These are phyloP conservation scores for Marasmius sp. DNA, from an alignment of 1,284 basidiomycete genomes.

Conservation along the genomic window DNA sequence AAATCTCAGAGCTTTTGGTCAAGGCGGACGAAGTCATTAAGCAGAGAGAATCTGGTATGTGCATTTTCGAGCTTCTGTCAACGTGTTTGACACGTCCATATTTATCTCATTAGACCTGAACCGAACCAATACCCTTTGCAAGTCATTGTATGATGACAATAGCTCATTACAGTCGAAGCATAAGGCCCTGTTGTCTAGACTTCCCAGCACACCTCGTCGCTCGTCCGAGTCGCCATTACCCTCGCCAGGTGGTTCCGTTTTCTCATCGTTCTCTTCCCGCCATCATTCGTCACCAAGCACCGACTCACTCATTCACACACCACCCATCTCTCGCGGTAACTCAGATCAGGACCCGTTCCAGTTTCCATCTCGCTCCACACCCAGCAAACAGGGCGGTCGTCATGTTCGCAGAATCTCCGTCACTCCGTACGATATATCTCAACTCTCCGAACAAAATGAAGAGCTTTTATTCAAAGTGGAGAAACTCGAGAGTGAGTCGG, in stretches of 20 bases:
- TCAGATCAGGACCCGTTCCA: not conserved
- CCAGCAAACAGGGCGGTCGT: not conserved
- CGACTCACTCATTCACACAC: not conserved
- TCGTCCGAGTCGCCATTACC: slow-evolving; percentile 27
- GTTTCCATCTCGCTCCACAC: not conserved
- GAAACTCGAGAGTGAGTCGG: slow-evolving; percentile 70
- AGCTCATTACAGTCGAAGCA: slow-evolving; percentile 67
- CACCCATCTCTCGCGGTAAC: not conserved
- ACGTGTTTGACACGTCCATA: slow-evolving; percentile 17
- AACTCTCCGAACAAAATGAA: slow-evolving; percentile 78
- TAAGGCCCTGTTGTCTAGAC: slow-evolving; percentile 60
- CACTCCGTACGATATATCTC: slow-evolving; percentile 65
- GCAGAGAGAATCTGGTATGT: slow-evolving; percentile 72
- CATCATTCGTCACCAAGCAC: not conserved
- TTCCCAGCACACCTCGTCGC: slow-evolving; percentile 43
- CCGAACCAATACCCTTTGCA: slow-evolving; percentile 65
- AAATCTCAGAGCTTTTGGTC: slow-evolving; percentile 44
- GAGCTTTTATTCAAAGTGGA: slow-evolving; percentile 75
- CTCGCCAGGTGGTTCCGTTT: slow-evolving; percentile 28
- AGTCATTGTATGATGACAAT: slow-evolving; percentile 69
- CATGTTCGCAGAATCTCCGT: slow-evolving; percentile 50
- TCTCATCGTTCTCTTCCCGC: not conserved
- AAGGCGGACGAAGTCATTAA: slow-evolving; percentile 74
- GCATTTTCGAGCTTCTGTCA: not conserved
- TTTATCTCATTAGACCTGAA: slow-evolving; percentile 54